Evolutionary conservation across 192 early-diverging fungal species (phyloP).

Genomic region (Rhizoclosmatium sp.): DNA sequence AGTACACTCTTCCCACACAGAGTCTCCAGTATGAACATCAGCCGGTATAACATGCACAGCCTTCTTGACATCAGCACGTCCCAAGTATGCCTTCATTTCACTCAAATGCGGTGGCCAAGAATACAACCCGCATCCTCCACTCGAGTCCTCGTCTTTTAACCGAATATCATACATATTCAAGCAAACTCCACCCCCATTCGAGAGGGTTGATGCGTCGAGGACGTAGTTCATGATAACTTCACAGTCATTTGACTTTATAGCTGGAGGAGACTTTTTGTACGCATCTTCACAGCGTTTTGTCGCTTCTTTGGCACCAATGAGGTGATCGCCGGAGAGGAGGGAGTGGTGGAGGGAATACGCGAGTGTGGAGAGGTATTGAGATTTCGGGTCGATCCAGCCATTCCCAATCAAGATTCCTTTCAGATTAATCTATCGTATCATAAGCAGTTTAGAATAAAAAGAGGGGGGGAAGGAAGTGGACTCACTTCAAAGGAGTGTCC

Average conservation of each 20-base stretch:
- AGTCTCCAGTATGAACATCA: not conserved
- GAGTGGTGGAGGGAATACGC: constrained; percentile 50
- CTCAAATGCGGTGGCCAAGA: constrained; percentile 55
- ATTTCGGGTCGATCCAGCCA: constrained; percentile 77
- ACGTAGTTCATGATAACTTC: constrained; percentile 55
- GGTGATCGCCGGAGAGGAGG: constrained; percentile 39
- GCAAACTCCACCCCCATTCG: constrained; percentile 46
- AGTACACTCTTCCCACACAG: constrained; percentile 73
- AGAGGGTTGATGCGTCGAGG: constrained; percentile 31
- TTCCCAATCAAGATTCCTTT: constrained; percentile 72
- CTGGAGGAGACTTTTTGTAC: constrained; percentile 33
- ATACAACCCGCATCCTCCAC: constrained; percentile 60
- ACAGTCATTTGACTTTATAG: constrained; percentile 47
- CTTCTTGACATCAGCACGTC: constrained; percentile 54
- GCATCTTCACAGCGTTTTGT: not conserved
- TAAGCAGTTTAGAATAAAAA: not conserved
- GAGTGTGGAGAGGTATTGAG: constrained; percentile 60
- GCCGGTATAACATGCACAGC: constrained; percentile 62
- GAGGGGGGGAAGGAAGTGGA: too few relatives aligned
- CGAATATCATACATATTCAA: constrained; percentile 80
- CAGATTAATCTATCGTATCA: constrained; percentile 43
- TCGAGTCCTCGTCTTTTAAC: constrained; percentile 60
- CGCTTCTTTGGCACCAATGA: constrained; percentile 16
- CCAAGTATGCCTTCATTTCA: constrained; percentile 49
- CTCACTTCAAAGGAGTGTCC: not conserved